Percentiles rank a stretch among this genome's conserved stretches.
Evolutionary conservation across 306 rosid species (phyloP).

Genomic region (Herpetospermum pedunculosum): DNA sequence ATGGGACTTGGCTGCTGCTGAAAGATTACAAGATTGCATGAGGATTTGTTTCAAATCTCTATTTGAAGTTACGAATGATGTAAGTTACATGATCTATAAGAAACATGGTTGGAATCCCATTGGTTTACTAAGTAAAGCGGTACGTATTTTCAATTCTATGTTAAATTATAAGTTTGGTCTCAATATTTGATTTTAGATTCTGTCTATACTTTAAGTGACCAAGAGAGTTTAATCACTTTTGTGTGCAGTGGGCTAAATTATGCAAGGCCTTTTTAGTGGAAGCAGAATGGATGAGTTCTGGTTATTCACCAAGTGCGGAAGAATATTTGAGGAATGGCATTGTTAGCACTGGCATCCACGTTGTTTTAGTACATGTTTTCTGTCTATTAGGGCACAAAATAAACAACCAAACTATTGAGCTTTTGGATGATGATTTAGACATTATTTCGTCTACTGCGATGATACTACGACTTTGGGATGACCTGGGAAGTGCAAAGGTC

Average conservation of each 20-base stretch:
- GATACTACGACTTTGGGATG: conserved; percentile 70
- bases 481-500: conserved; percentile 40
- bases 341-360: conserved; percentile 44
- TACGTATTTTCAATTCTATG: too few species aligned
- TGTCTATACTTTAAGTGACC: too few species aligned
- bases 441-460: conserved; percentile 37
- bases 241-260: too few species aligned
- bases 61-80: conserved; percentile 30
- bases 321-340: conserved; percentile 50
- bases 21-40: conserved; percentile 39
- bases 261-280: conserved; percentile 54
- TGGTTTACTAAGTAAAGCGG: too few species aligned
- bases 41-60: conserved; percentile 37
- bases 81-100: too few species aligned
- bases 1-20: conserved; percentile 14
- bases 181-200: too few species aligned
- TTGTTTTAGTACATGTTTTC: conserved; percentile 38
- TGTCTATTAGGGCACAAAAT: conserved; percentile 38
- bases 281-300: conserved; percentile 52
- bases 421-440: too few species aligned
- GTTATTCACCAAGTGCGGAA: conserved; percentile 25
- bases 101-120: too few species aligned
- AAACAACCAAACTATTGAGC: conserved; percentile 15
- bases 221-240: too few species aligned
- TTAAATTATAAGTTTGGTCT: too few species aligned